Evolutionary conservation across 1,284 basidiomycete species (phyloP), one percentile per base, ranked within the genome.

Genomic region (Ceratobasidium sp.): DNA sequence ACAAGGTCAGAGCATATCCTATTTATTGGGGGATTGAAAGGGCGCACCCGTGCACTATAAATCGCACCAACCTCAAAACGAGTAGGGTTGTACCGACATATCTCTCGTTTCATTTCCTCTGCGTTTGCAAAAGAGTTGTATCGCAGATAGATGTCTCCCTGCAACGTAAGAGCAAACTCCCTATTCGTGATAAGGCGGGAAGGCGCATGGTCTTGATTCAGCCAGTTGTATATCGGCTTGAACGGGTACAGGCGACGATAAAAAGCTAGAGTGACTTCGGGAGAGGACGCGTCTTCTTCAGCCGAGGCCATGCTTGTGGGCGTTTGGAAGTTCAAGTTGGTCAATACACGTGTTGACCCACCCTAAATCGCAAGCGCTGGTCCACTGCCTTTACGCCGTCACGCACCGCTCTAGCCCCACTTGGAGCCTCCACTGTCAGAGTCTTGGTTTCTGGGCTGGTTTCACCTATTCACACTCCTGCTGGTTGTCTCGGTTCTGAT

Each of bases 21-120:
- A 13, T 22, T 34, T 2, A 16, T 31, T 46, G 37, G 8, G 11
- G n/a, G 19, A 31, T 11, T 4, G 8, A 85, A 24, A 48, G 31
- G 31, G 13, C 92, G 77, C 79, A 96, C 95, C 81, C 92, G 87
- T 9, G 91, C 93, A 74, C 89, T 93, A 83, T 99, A 99, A 61
- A 98, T 88, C 0, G 98, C 94, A 0, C 97, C 98, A 74, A 99
- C 97, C 83, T 99, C 97, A 80, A 99, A 99, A 80, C 97, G 92
- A 51, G 91, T 90, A 0, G 96, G 96, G 77, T 92, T 95, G 59
- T 94, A 84, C 34, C 90, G 83, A 74, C 93, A 87, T 2, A 96
- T 89, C 81, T 98, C 93, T 79, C 93, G 93, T 84, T 98, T 98
- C 80, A 98, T 89, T 74, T 98, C 97, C 7, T 98, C 95, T 1